phyloP scores from a whole-genome alignment of 257 asterid species.

The Linaria vulgaris region DNA sequence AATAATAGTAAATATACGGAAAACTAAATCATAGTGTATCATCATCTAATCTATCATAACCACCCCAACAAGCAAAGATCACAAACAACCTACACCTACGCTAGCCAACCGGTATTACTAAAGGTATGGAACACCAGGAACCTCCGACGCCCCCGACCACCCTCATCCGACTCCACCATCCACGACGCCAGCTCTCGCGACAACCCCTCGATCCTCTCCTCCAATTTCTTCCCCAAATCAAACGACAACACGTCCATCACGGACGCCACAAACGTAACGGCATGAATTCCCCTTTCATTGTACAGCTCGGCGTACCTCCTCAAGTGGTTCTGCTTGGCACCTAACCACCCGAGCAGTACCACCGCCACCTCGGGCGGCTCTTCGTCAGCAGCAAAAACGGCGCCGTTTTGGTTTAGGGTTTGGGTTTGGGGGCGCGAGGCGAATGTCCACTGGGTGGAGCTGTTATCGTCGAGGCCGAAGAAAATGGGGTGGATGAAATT shows the following conservation, averaged over 20 bases:
- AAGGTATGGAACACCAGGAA: constrained; percentile 77
- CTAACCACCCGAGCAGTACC: constrained; percentile 90
- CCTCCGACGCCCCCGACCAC: constrained; percentile 39
- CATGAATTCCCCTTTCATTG: constrained; percentile 64
- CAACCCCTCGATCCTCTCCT: constrained; percentile 50
- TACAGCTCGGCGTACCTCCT: constrained; percentile 68
- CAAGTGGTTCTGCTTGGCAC: constrained; percentile 69
- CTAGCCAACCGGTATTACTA: constrained; percentile 96
- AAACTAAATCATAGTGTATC: background rate
- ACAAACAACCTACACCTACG: constrained; percentile 48
- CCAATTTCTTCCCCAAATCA: constrained; percentile 68
- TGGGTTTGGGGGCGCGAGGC: constrained; percentile 1
- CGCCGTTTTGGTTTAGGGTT: constrained; percentile 10
- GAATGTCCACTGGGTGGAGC: too few relatives aligned
- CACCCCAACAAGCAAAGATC: background rate
- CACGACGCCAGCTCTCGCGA: constrained; percentile 57
- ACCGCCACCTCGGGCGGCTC: constrained; percentile 67
- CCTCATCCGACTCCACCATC: constrained; percentile 43
- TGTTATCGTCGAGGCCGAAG: too few relatives aligned
- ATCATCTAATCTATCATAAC: too few relatives aligned
- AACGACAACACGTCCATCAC: constrained; percentile 65
- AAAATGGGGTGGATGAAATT: too few relatives aligned
- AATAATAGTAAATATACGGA: background rate
- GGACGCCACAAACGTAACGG: constrained; percentile 70
- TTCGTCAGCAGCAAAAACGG: constrained; percentile 10